phyloP scores from a whole-genome alignment of 306 rosid genomes.

The Trichosanthes truncata region DNA sequence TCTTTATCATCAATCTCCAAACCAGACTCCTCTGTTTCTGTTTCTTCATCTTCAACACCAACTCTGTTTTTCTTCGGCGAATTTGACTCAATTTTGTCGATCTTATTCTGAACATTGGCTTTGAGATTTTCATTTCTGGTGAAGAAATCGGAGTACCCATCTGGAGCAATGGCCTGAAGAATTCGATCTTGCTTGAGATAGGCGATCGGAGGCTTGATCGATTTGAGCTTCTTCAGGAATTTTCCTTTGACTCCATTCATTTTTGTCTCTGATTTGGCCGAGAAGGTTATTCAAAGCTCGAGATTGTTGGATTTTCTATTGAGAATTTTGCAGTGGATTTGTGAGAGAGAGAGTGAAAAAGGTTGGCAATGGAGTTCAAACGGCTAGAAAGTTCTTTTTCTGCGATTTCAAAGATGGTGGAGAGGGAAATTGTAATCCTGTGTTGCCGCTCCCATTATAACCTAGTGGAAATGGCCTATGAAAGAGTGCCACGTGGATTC shows the following conservation, averaged over 20 bases:
- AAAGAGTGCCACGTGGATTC: neutral
- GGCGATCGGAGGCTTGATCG: conserved; percentile 40
- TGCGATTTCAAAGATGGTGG: conserved; percentile 6
- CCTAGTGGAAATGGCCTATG: neutral
- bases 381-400: conserved; percentile 31
- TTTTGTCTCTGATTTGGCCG: neutral
- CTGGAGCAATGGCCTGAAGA: conserved; percentile 49
- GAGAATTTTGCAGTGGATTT: neutral
- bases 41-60: conserved; percentile 37
- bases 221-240: conserved; percentile 66
- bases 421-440: neutral
- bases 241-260: conserved; percentile 74
- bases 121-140: conserved; percentile 20
- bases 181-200: conserved; percentile 54
- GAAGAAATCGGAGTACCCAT: conserved; percentile 43
- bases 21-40: conserved; percentile 12
- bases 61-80: conserved; percentile 42
- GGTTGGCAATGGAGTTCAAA: conserved; percentile 15
- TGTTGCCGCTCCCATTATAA: neutral
- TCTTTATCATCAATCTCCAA: conserved; percentile 49
- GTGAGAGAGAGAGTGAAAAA: conserved; percentile 5
- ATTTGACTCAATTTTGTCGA: conserved; percentile 33
- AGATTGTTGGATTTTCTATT: neutral
- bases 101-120: conserved; percentile 12
- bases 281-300: neutral